A percentile compares a stretch with the other conserved stretches of the same genome.
Evolutionary conservation across 768 basidiomycete species (phyloP).

Genomic region (Cystobasidium ongulense): DNA sequence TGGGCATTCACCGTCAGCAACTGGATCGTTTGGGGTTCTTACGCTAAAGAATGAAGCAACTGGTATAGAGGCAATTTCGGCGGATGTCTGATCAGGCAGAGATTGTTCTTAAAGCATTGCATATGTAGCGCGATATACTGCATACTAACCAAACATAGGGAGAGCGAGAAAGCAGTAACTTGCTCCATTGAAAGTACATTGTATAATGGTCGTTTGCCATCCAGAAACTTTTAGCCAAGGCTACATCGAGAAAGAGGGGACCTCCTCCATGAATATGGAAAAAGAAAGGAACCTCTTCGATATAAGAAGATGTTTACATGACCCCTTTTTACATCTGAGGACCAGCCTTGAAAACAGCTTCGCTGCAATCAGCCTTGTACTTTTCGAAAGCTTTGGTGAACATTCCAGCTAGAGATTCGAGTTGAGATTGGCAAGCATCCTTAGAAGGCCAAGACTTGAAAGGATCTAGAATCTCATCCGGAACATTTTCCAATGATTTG

Average conservation of each 20-base stretch:
- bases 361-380: slow-evolving; percentile 49
- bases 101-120: too few species aligned
- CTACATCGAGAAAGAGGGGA: background rate
- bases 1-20: too few species aligned
- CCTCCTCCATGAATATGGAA: background rate
- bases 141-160: too few species aligned
- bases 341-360: slow-evolving; percentile 23
- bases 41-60: too few species aligned
- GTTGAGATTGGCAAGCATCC: slow-evolving; percentile 79
- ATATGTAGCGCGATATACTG: too few species aligned
- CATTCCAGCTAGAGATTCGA: slow-evolving; percentile 81
- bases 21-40: too few species aligned
- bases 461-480: slow-evolving; percentile 83
- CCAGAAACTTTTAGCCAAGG: too few species aligned
- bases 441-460: slow-evolving; percentile 75
- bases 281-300: background rate
- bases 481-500: slow-evolving; percentile 71
- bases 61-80: too few species aligned
- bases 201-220: too few species aligned
- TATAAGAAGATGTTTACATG: background rate
- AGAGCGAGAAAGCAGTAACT: too few species aligned
- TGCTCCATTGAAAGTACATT: too few species aligned
- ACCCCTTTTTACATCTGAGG: slow-evolving; percentile 18
- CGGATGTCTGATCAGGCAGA: too few species aligned
- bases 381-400: slow-evolving; percentile 76